Evolutionary conservation across 2,329 filamentous ascomycete species (phyloP).

Genomic region (Alternaria angustiovoidea): DNA sequence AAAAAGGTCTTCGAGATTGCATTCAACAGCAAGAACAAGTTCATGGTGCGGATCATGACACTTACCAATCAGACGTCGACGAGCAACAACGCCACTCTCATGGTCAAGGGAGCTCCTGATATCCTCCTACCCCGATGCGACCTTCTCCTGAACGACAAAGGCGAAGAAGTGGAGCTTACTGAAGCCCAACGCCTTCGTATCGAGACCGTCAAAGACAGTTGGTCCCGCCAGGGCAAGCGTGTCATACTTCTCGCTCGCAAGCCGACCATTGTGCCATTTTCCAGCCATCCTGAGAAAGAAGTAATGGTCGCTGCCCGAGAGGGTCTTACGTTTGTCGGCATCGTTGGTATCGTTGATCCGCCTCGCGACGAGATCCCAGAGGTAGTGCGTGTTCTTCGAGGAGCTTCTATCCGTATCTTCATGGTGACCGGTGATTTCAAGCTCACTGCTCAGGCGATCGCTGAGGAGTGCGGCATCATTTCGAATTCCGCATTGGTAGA

Average conservation of each 20-base stretch:
- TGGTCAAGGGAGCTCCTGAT: slow-evolving; percentile 83
- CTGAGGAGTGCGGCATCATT: slow-evolving; percentile 75
- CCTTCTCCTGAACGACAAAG: slow-evolving; percentile 64
- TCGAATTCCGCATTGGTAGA: slow-evolving; percentile 63
- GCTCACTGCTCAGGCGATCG: slow-evolving; percentile 76
- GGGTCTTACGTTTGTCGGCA: slow-evolving; percentile 62
- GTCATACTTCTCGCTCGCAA: slow-evolving; percentile 74
- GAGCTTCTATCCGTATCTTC: slow-evolving; percentile 77
- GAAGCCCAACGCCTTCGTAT: slow-evolving; percentile 56
- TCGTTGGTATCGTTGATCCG: slow-evolving; percentile 68
- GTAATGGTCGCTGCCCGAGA: slow-evolving; percentile 62
- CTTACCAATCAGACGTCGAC: slow-evolving; percentile 42
- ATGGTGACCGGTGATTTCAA: slow-evolving; percentile 86
- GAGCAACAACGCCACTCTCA: slow-evolving; percentile 58
- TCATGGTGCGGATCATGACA: slow-evolving; percentile 72
- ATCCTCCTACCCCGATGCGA: slow-evolving; percentile 72
- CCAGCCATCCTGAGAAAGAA: slow-evolving; percentile 64
- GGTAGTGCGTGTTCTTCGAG: slow-evolving; percentile 68
- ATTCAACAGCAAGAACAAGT: slow-evolving; percentile 87
- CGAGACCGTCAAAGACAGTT: slow-evolving; percentile 70
- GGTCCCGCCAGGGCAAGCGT: slow-evolving; percentile 73
- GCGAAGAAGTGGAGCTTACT: slow-evolving; percentile 61
- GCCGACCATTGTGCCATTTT: slow-evolving; percentile 53
- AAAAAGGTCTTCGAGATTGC: slow-evolving; percentile 67
- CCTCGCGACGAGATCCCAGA: slow-evolving; percentile 67